Evolutionary conservation across 2,329 filamentous ascomycete genomes (phyloP).

Genomic region (Hymenoscyphus occultus): DNA sequence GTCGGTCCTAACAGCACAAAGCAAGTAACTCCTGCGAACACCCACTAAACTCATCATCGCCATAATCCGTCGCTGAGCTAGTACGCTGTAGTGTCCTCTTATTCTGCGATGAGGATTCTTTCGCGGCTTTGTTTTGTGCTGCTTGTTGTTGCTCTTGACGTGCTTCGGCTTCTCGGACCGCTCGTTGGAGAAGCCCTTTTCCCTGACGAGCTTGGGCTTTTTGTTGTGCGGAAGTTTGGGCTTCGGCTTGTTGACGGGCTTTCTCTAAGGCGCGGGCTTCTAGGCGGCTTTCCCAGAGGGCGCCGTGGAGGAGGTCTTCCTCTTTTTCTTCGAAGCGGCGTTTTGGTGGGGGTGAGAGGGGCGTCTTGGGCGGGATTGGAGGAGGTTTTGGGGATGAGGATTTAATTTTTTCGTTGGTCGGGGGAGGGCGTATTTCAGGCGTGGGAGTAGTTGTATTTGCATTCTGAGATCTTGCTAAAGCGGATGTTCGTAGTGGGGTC

Average conservation of each 20-base stretch:
- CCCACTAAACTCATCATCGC: conserved; percentile 31
- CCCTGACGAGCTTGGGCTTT: background rate
- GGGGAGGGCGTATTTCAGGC: background rate
- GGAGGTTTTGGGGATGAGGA: background rate
- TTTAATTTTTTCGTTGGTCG: background rate
- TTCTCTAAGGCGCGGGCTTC: conserved; percentile 9
- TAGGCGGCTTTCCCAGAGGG: conserved; percentile 26
- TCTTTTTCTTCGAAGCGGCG: conserved; percentile 32
- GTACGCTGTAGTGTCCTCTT: conserved; percentile 4
- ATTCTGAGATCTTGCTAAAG: background rate
- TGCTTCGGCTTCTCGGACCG: too few species aligned
- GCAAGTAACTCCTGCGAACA: conserved; percentile 28
- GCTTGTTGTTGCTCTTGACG: background rate
- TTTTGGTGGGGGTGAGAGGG: conserved; percentile 9
- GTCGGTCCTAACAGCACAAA: conserved; percentile 8
- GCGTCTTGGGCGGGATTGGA: conserved; percentile 6
- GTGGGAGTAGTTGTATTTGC: background rate
- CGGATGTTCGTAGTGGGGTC: background rate
- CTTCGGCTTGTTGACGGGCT: background rate
- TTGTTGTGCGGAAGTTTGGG: background rate
- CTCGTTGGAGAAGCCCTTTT: too few species aligned
- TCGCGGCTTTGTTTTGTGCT: too few species aligned
- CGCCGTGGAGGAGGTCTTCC: conserved; percentile 29
- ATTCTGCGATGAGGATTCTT: background rate
- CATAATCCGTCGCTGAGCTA: conserved; percentile 32